A percentile compares a stretch with the other conserved stretches of the same genome.
Conservation (phyloP, 2,329 filamentous ascomycete species). For the Xylariaceae sp. region DNA sequence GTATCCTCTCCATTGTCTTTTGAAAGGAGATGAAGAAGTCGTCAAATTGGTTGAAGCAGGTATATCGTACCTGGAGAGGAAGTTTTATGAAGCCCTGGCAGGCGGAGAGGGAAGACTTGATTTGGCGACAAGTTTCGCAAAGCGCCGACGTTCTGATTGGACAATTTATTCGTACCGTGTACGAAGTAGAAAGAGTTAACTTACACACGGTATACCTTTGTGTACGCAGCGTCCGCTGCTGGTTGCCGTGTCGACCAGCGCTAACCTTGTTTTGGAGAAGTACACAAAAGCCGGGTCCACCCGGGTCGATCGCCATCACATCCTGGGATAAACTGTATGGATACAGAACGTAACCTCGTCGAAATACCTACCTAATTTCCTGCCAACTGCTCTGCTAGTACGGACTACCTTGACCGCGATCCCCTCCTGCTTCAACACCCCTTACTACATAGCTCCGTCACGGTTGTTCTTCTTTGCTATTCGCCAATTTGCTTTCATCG, state of each 20-base stretch:
- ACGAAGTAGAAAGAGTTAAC: no score
- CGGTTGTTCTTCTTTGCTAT: conserved; percentile 15
- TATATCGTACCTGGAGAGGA: background rate
- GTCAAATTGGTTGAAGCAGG: background rate
- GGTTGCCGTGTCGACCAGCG: conserved; percentile 18
- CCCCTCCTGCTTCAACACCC: background rate
- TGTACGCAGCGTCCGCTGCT: background rate
- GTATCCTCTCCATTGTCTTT: conserved; percentile 17
- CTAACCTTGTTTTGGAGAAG: conserved; percentile 14
- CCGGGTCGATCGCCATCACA: conserved; percentile 7
- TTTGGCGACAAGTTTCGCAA: background rate
- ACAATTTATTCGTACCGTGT: background rate
- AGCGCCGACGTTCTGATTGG: background rate
- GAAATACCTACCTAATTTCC: background rate
- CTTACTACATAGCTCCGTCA: conserved; percentile 13
- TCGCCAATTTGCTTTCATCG: conserved; percentile 14
- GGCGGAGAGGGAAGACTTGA: background rate
- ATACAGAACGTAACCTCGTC: conserved; percentile 1
- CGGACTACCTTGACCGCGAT: no score
- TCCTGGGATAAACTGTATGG: background rate
- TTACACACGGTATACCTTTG: no score
- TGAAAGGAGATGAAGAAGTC: background rate
- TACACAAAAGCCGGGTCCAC: conserved; percentile 14
- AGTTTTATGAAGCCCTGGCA: background rate
- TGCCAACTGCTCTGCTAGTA: background rate